phyloP scores from a whole-genome alignment of 768 basidiomycete genomes.

The Antrodiella citrinella region DNA sequence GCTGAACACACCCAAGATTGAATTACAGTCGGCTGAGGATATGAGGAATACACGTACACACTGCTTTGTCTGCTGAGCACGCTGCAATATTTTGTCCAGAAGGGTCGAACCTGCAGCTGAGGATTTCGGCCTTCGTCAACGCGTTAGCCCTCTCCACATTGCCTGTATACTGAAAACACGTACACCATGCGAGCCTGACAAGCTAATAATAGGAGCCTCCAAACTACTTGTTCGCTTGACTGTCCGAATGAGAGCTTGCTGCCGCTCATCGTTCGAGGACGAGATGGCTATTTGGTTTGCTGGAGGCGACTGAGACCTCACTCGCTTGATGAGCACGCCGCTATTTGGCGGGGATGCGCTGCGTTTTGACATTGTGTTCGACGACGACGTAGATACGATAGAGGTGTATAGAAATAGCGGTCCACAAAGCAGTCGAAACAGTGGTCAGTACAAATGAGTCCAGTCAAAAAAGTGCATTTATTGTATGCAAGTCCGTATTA shows the following conservation, averaged over 20 bases:
- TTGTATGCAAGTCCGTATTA: too few relatives aligned
- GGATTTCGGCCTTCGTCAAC: constrained; percentile 62
- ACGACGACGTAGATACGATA: too few relatives aligned
- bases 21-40: background rate
- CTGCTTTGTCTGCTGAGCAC: constrained; percentile 80
- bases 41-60: constrained; percentile 56
- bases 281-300: constrained; percentile 73
- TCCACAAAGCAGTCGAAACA: too few relatives aligned
- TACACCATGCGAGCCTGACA: constrained; percentile 83
- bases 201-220: constrained; percentile 88
- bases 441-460: too few relatives aligned
- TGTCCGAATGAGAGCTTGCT: constrained; percentile 73
- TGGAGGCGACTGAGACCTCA: constrained; percentile 40
- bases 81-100: constrained; percentile 92
- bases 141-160: too few relatives aligned
- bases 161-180: too few relatives aligned
- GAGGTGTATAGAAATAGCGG: too few relatives aligned
- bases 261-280: constrained; percentile 60
- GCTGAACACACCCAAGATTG: too few relatives aligned
- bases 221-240: constrained; percentile 90
- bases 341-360: constrained; percentile 46
- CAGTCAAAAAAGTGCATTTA: too few relatives aligned
- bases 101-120: constrained; percentile 90
- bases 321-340: constrained; percentile 56
- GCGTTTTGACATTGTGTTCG: constrained; percentile 70